Evolutionary conservation across 2,329 filamentous ascomycete genomes (phyloP).

Genomic region (Grosmannia serpens): DNA sequence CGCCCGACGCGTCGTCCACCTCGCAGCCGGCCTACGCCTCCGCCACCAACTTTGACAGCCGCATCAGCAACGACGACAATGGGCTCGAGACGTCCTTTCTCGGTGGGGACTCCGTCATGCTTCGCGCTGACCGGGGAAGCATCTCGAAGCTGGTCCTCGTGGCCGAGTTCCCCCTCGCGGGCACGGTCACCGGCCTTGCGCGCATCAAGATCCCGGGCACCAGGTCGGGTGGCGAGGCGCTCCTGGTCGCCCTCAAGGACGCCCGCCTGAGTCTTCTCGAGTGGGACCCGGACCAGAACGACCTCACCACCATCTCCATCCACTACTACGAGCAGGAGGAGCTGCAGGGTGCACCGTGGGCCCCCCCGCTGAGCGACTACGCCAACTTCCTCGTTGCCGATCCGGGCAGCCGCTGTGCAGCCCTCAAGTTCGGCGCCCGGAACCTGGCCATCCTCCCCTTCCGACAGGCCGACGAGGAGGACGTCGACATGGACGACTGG

Average conservation of each 20-base stretch:
- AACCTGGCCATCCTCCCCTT: conserved; percentile 93
- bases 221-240: conserved; percentile 69
- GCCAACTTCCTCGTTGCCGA: conserved; percentile 78
- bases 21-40: conserved; percentile 16
- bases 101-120: conserved; percentile 48
- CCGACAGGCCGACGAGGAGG: conserved; percentile 55
- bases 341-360: conserved; percentile 71
- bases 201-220: conserved; percentile 62
- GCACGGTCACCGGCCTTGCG: conserved; percentile 72
- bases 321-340: conserved; percentile 98
- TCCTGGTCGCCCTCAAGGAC: conserved; percentile 77
- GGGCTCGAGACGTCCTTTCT: conserved; percentile 56
- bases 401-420: conserved; percentile 83
- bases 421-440: conserved; percentile 80
- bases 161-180: conserved; percentile 72
- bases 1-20: conserved; percentile 23
- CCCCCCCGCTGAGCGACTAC: conserved; percentile 60
- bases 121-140: conserved; percentile 51
- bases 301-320: conserved; percentile 80
- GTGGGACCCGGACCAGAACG: conserved; percentile 75
- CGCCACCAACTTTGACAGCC: conserved; percentile 31
- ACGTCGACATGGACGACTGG: conserved; percentile 85
- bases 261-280: conserved; percentile 88
- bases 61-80: conserved; percentile 49
- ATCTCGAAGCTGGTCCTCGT: conserved; percentile 73